Evolutionary conservation across 371 early-diverging fungal genomes (phyloP).

Genomic region (Amoeboradix gromovi): DNA sequence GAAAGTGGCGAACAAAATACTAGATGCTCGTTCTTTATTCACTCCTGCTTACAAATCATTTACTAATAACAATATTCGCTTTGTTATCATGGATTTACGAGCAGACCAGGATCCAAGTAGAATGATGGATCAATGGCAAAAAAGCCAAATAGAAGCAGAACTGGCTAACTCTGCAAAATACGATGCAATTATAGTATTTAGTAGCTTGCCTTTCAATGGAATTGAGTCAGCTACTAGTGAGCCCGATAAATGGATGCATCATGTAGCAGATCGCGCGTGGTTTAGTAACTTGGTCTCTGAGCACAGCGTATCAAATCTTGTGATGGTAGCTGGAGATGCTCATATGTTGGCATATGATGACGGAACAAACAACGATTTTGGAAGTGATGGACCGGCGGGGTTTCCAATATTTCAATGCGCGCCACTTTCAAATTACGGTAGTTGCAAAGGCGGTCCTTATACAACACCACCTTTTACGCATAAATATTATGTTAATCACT

Average conservation of each 20-base stretch:
- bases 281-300: not conserved
- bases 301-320: not conserved
- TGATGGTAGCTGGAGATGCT: slow-evolving; percentile 2
- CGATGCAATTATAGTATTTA: not conserved
- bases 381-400: not conserved
- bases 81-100: slow-evolving; percentile 2
- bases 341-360: slow-evolving; percentile 2
- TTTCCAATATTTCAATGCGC: slow-evolving; percentile 1
- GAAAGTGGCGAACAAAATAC: not conserved
- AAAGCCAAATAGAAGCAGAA: not conserved
- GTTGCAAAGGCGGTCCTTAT: not conserved
- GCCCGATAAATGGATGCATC: slow-evolving; percentile 1
- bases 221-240: not conserved
- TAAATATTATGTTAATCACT: not conserved
- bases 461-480: not conserved
- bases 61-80: slow-evolving; percentile 1
- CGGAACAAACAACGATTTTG: not conserved
- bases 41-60: not conserved
- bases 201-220: not conserved
- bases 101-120: not conserved
- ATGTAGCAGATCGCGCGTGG: not conserved
- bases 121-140: not conserved
- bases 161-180: not conserved
- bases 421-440: not conserved
- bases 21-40: not conserved